Evolutionary conservation across 768 basidiomycete species (phyloP).

Genomic region (Rhizopogon salebrosus): DNA sequence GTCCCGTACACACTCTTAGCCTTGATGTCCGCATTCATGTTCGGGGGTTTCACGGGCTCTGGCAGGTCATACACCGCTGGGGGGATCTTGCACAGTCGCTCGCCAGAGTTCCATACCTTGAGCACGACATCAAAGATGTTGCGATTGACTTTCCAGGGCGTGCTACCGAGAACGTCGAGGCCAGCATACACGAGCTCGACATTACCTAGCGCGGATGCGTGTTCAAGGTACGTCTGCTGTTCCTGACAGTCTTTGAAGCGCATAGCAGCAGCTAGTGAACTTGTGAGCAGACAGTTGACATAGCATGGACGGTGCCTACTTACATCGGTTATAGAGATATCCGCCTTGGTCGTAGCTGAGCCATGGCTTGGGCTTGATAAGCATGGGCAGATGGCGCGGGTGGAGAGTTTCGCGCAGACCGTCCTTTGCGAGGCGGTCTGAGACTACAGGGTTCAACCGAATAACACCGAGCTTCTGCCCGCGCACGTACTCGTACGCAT

Average conservation of each 20-base stretch:
- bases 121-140: slow-evolving; percentile 71
- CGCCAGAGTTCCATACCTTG: slow-evolving; percentile 83
- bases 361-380: slow-evolving; percentile 90
- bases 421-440: slow-evolving; percentile 75
- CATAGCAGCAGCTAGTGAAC: slow-evolving; percentile 62
- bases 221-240: slow-evolving; percentile 71
- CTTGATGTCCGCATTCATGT: slow-evolving; percentile 48
- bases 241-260: slow-evolving; percentile 89
- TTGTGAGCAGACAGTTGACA: slow-evolving; percentile 1
- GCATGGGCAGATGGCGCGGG: slow-evolving; percentile 94
- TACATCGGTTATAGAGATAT: slow-evolving; percentile 76
- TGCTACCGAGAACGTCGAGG: slow-evolving; percentile 84
- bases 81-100: slow-evolving; percentile 80
- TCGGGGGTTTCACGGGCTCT: slow-evolving; percentile 49
- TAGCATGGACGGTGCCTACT: slow-evolving; percentile 15
- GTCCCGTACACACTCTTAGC: slow-evolving; percentile 50
- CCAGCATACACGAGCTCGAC: slow-evolving; percentile 85
- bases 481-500: slow-evolving; percentile 89
- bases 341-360: slow-evolving; percentile 69
- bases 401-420: slow-evolving; percentile 66
- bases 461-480: slow-evolving; percentile 93
- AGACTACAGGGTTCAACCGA: slow-evolving; percentile 75
- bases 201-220: slow-evolving; percentile 68
- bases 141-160: slow-evolving; percentile 87
- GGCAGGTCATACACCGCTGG: slow-evolving; percentile 59